Percentiles rank a stretch among this genome's conserved stretches.
Conservation (phyloP, 2,329 filamentous ascomycete species). For the Xylaria digitata region DNA sequence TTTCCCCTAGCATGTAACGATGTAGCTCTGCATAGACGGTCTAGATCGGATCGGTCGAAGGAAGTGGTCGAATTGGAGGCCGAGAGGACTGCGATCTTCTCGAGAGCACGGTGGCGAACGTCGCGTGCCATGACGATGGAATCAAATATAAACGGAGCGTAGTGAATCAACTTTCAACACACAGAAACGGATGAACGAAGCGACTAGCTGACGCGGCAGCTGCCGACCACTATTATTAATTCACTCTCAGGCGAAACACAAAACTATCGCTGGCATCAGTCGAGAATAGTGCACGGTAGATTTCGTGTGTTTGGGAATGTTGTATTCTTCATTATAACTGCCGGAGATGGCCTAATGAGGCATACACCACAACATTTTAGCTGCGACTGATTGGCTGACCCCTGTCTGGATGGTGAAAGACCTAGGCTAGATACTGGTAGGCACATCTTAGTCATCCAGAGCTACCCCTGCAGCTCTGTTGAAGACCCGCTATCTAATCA, state of each 20-base stretch:
- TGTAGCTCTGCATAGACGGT: slow-evolving; percentile 69
- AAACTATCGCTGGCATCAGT: background rate
- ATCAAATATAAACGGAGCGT: background rate
- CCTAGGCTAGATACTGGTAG: background rate
- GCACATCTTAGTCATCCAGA: slow-evolving; percentile 41
- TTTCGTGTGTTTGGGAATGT: slow-evolving; percentile 7
- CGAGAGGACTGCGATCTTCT: slow-evolving; percentile 73
- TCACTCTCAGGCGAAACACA: background rate
- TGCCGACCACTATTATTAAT: background rate
- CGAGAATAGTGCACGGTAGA: background rate
- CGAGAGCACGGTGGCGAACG: slow-evolving; percentile 70
- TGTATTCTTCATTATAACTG: background rate
- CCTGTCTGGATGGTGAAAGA: background rate
- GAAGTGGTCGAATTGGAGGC: slow-evolving; percentile 64
- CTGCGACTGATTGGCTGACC: slow-evolving; percentile 10
- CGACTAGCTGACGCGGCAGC: background rate
- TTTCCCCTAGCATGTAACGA: slow-evolving; percentile 58
- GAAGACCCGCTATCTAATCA: slow-evolving; percentile 18
- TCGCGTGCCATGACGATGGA: slow-evolving; percentile 60
- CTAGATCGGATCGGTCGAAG: slow-evolving; percentile 72
- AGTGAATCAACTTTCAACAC: slow-evolving; percentile 1
- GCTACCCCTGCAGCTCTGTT: slow-evolving; percentile 42
- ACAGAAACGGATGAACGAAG: slow-evolving; percentile 39
- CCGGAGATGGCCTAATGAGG: slow-evolving; percentile 10
- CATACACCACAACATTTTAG: background rate